Conservation (phyloP, 169 alveolate genomes). For the Babesia ovata region DNA sequence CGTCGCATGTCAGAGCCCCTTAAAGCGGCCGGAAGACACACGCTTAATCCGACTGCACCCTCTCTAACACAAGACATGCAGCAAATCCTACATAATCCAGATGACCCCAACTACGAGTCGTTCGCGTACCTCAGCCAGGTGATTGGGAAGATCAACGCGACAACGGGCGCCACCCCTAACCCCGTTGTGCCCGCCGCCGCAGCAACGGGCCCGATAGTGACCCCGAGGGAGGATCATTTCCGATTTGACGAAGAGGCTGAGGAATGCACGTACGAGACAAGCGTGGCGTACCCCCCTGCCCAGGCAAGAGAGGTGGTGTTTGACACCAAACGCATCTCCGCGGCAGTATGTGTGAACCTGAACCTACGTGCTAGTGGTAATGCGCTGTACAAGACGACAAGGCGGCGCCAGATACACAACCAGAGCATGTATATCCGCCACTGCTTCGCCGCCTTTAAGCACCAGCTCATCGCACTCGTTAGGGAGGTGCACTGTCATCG, state of each 20-base stretch:
- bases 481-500: constrained; percentile 43
- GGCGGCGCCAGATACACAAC: background rate
- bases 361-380: constrained; percentile 33
- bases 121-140: constrained; percentile 23
- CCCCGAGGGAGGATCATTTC: constrained; percentile 27
- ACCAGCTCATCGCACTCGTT: constrained; percentile 24
- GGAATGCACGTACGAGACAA: constrained; percentile 57
- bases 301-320: constrained; percentile 10
- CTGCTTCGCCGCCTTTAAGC: constrained; percentile 34
- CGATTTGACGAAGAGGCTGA: constrained; percentile 35
- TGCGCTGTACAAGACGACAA: constrained; percentile 33
- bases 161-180: background rate
- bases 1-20: background rate
- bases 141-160: background rate
- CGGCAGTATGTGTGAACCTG: constrained; percentile 56
- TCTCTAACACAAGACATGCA: background rate
- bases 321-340: constrained; percentile 45
- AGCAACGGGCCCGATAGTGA: background rate
- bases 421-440: constrained; percentile 16
- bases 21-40: background rate
- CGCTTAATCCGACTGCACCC: background rate
- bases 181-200: background rate
- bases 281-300: constrained; percentile 47
- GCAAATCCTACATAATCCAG: background rate
- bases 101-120: constrained; percentile 32